These are phyloP conservation scores for Neophaeococcomyces aloes DNA, from an alignment of 2,329 filamentous ascomycete species.

Conservation along the genomic window DNA sequence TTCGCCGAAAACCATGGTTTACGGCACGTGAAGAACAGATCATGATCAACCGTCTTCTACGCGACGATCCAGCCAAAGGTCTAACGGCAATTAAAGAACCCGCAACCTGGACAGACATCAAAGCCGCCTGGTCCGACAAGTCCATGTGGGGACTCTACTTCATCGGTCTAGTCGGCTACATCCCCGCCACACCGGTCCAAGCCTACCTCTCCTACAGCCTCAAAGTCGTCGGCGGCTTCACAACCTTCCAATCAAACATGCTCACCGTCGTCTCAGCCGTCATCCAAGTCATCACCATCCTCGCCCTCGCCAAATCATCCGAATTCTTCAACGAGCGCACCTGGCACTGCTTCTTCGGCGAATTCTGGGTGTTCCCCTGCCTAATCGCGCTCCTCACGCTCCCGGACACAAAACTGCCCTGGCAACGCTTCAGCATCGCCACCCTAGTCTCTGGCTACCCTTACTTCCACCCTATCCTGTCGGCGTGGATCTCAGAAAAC, in stretches of 20 bases:
- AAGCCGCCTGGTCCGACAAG: constrained; percentile 46
- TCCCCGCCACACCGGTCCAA: constrained; percentile 41
- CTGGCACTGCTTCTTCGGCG: constrained; percentile 38
- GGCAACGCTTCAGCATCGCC: constrained; percentile 44
- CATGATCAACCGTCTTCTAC: constrained; percentile 48
- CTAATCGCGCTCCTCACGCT: constrained; percentile 44
- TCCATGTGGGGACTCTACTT: constrained; percentile 51
- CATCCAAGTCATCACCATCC: constrained; percentile 30
- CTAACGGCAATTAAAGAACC: constrained; percentile 6
- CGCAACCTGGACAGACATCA: constrained; percentile 37
- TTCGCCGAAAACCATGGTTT: constrained; percentile 45
- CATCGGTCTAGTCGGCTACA: constrained; percentile 44
- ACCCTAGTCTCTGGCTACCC: constrained; percentile 44
- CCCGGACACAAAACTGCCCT: constrained; percentile 31
- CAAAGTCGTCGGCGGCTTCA: constrained; percentile 44
- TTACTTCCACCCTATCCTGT: constrained; percentile 50
- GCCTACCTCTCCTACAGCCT: constrained; percentile 52
- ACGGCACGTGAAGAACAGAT: constrained; percentile 49
- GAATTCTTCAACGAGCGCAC: constrained; percentile 38
- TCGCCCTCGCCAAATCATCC: constrained; percentile 37
- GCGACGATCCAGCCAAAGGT: constrained; percentile 51
- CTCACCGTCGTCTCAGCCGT: constrained; percentile 45
- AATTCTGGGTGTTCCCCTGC: constrained; percentile 53
- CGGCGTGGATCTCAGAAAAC: constrained; percentile 53
- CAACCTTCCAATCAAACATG: constrained; percentile 52